Evolutionary conservation across 176 grass and related monocot species (phyloP).

Genomic region (Zoysia japonica): DNA sequence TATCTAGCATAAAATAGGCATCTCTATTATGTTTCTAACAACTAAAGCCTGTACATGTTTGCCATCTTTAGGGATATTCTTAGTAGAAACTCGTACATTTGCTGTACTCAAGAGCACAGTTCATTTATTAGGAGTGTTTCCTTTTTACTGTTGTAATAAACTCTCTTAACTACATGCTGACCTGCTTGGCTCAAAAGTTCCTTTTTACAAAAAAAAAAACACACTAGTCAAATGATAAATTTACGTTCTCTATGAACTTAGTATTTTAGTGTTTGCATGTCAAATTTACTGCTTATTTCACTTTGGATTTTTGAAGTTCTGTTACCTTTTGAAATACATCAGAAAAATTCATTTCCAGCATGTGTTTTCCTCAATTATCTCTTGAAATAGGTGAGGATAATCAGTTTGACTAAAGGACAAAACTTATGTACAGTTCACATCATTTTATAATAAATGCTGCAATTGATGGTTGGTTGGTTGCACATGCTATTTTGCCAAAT

Average conservation of each 20-base stretch:
- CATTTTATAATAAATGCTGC: constrained; percentile 6
- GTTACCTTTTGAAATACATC: background rate
- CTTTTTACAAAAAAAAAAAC: background rate
- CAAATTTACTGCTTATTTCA: background rate
- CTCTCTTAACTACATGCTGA: background rate
- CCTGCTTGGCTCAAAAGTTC: background rate
- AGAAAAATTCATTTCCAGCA: background rate
- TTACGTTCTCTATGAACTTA: background rate
- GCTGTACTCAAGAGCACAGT: background rate
- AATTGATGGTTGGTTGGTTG: background rate
- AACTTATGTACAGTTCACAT: constrained; percentile 7
- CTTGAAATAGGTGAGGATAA: background rate
- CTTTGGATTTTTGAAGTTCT: background rate
- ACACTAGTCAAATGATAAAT: background rate
- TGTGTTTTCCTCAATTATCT: background rate
- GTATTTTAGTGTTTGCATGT: background rate
- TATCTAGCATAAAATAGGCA: background rate
- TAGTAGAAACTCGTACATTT: background rate
- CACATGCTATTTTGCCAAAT: background rate
- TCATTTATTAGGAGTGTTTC: background rate
- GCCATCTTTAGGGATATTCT: background rate
- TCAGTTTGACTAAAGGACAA: background rate
- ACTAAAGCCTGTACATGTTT: background rate
- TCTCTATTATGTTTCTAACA: background rate
- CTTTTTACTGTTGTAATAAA: background rate